Conservation (phyloP, 2,329 filamentous ascomycete species). For the Botryotinia globosa region DNA sequence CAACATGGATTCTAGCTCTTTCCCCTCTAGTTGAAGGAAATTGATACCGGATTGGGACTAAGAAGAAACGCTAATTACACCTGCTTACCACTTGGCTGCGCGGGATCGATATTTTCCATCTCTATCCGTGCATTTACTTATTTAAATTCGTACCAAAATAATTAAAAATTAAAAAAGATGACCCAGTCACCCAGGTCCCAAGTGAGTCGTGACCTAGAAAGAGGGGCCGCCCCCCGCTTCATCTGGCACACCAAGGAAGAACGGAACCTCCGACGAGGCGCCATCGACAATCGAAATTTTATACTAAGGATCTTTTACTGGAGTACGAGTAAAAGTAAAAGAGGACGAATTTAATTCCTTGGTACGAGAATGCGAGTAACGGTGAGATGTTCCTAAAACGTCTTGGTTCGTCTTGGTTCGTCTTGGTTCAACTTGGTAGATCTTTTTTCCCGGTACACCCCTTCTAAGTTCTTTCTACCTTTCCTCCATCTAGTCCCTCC, state of each 20-base stretch:
- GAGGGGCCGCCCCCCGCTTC: slow-evolving; percentile 12
- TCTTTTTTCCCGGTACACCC: neutral
- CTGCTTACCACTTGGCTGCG: neutral
- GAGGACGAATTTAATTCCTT: neutral
- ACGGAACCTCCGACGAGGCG: slow-evolving; percentile 4
- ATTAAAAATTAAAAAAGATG: neutral
- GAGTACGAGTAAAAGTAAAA: too few relatives aligned
- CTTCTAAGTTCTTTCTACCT: too few relatives aligned
- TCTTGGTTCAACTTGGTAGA: neutral
- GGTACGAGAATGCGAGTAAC: neutral
- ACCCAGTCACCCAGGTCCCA: neutral
- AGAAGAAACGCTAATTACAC: neutral
- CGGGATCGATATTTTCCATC: slow-evolving; percentile 12
- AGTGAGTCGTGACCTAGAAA: slow-evolving; percentile 10
- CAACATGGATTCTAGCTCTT: neutral
- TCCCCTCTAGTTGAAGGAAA: neutral
- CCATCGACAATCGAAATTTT: slow-evolving; percentile 10
- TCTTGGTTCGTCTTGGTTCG: neutral
- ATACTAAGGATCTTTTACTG: slow-evolving; percentile 1
- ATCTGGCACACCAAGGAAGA: neutral
- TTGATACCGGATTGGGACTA: neutral
- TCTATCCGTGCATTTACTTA: slow-evolving; percentile 11
- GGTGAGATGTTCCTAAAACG: slow-evolving; percentile 1
- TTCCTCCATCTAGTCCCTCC: neutral
- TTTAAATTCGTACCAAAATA: neutral